Evolutionary conservation across 768 basidiomycete species (phyloP).

Genomic region (Lactarius trivialis): DNA sequence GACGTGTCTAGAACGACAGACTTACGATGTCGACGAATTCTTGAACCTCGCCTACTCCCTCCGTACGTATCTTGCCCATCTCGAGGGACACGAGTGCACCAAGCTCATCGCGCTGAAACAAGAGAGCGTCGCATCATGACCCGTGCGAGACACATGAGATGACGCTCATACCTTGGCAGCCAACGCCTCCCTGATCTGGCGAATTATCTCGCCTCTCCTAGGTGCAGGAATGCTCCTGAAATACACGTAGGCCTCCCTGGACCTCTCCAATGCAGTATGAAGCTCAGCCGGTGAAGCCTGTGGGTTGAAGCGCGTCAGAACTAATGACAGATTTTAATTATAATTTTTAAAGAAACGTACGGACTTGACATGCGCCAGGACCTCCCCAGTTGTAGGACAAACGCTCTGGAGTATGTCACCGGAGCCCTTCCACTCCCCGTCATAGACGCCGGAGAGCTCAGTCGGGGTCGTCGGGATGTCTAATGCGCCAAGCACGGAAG

Average conservation of each 20-base stretch:
- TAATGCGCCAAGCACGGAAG: conserved; percentile 56
- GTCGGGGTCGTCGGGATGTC: conserved; percentile 48
- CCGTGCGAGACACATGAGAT: not conserved
- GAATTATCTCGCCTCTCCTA: conserved; percentile 77
- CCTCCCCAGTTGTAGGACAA: conserved; percentile 86
- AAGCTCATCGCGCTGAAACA: conserved; percentile 59
- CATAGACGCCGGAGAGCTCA: conserved; percentile 70
- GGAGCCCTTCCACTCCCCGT: conserved; percentile 74
- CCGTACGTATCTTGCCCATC: conserved; percentile 88
- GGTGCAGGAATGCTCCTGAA: conserved; percentile 83
- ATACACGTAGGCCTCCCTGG: conserved; percentile 63
- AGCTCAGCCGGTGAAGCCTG: conserved; percentile 72
- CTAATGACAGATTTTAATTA: no score
- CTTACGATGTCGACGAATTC: conserved; percentile 92
- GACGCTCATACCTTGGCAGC: conserved; percentile 52
- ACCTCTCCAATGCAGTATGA: conserved; percentile 55
- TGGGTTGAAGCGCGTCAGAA: not conserved
- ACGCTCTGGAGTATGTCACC: conserved; percentile 63
- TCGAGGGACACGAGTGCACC: conserved; percentile 81
- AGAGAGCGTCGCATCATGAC: not conserved
- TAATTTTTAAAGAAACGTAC: no score
- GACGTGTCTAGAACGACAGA: conserved; percentile 10
- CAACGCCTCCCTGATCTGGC: conserved; percentile 82
- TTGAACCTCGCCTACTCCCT: conserved; percentile 90
- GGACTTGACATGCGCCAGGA: conserved; percentile 65